A percentile compares a stretch with the other conserved stretches of the same genome.
Conservation (phyloP, 495 filamentous ascomycete genomes). For the Aspergillus homomorphus region DNA sequence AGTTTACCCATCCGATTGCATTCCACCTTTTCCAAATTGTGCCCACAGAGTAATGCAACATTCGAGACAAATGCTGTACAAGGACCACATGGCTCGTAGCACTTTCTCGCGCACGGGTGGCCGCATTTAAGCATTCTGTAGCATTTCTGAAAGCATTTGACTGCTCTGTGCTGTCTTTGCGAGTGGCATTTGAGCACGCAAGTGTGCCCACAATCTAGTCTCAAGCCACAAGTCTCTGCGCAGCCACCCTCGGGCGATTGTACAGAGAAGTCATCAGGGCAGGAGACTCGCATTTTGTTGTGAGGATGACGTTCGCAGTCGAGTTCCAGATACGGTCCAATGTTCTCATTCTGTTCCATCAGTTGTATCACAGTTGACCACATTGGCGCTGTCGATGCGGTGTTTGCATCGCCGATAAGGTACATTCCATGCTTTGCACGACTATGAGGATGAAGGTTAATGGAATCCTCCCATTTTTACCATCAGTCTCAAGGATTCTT, state of each 20-base stretch:
- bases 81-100: conserved; percentile 1
- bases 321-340: conserved; percentile 55
- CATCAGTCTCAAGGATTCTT: not conserved
- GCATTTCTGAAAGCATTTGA: conserved; percentile 5
- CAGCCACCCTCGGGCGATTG: conserved; percentile 67
- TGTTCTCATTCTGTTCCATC: conserved; percentile 43
- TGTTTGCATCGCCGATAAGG: conserved; percentile 64
- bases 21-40: not conserved
- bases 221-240: conserved; percentile 48
- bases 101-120: not conserved
- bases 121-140: not conserved
- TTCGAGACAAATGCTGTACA: not conserved
- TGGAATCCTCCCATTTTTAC: not conserved
- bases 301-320: conserved; percentile 64
- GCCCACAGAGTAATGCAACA: conserved; percentile 3
- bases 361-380: conserved; percentile 60
- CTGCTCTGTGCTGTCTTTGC: not conserved
- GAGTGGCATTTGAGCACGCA: conserved; percentile 9
- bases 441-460: conserved; percentile 5
- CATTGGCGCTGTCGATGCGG: conserved; percentile 56
- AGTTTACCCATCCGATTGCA: conserved; percentile 1
- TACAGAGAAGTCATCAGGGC: conserved; percentile 57
- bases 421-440: conserved; percentile 79
- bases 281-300: conserved; percentile 46
- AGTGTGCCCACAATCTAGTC: conserved; percentile 19